Percentiles rank a stretch among this genome's conserved stretches.
Conservation (phyloP, 1,139 yeast genomes). For the Pichia sp. region DNA sequence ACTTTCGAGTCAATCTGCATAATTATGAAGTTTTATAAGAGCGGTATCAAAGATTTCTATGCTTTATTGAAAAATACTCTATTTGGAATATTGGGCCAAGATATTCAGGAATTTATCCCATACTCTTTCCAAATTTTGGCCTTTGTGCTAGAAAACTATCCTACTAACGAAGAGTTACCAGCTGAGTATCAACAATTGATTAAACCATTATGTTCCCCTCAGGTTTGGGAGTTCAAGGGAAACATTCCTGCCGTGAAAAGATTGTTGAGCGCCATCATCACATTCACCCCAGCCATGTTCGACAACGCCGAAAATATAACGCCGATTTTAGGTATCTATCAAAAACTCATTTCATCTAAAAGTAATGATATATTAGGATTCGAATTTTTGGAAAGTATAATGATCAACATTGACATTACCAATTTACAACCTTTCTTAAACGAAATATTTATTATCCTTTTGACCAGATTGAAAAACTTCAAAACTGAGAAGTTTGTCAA, state of each 20-base stretch:
- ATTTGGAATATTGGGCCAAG: constrained; percentile 66
- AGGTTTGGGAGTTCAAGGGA: constrained; percentile 89
- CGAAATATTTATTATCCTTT: constrained; percentile 69
- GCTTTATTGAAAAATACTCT: constrained; percentile 62
- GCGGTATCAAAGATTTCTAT: constrained; percentile 42
- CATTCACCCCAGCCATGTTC: constrained; percentile 54
- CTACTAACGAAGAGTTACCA: constrained; percentile 50
- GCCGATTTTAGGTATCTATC: constrained; percentile 94
- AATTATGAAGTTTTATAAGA: constrained; percentile 51
- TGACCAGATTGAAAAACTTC: constrained; percentile 75
- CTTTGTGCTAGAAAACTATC: constrained; percentile 63
- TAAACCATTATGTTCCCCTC: constrained; percentile 80
- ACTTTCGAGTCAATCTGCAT: constrained; percentile 85
- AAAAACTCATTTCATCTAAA: constrained; percentile 82
- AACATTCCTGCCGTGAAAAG: constrained; percentile 91
- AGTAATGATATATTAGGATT: constrained; percentile 78
- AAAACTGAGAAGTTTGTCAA: constrained; percentile 80
- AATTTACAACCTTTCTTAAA: constrained; percentile 53
- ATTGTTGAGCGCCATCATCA: constrained; percentile 66
- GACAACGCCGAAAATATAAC: constrained; percentile 45
- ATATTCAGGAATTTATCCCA: constrained; percentile 91
- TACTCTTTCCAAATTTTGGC: constrained; percentile 88
- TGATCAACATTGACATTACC: constrained; percentile 52
- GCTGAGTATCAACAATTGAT: constrained; percentile 60
- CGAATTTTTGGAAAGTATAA: constrained; percentile 70